Evolutionary conservation across 805 yeast genomes (phyloP).

Genomic region (Brettanomyces anomalus): DNA sequence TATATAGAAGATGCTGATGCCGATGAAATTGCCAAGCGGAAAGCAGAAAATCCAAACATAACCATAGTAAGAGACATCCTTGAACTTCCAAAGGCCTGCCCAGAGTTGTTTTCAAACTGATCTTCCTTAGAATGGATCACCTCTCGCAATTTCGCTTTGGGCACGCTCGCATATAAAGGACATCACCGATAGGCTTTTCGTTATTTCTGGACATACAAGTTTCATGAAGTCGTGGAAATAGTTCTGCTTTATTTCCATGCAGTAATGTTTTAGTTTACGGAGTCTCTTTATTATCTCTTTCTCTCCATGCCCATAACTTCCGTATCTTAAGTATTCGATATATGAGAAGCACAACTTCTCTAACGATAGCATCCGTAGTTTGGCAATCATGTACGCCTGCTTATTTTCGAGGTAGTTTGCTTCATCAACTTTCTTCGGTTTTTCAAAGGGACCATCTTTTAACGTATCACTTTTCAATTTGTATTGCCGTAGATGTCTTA

Average conservation of each 20-base stretch:
- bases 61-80: constrained; percentile 47
- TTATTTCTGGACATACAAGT: constrained; percentile 13
- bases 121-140: background rate
- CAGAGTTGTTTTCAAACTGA: constrained; percentile 39
- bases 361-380: constrained; percentile 12
- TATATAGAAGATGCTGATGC: constrained; percentile 65
- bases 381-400: constrained; percentile 6
- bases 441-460: background rate
- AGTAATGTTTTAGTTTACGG: background rate
- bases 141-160: background rate
- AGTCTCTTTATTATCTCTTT: background rate
- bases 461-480: background rate
- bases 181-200: constrained; percentile 14
- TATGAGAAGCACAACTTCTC: constrained; percentile 13
- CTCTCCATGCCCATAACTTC: constrained; percentile 2
- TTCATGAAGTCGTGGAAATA: constrained; percentile 12
- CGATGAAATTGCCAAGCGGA: constrained; percentile 26
- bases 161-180: constrained; percentile 3
- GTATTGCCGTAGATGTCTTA: background rate
- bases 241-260: constrained; percentile 7
- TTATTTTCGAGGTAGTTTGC: constrained; percentile 1
- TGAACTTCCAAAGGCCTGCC: constrained; percentile 42
- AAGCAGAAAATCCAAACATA: constrained; percentile 33
- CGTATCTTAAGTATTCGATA: background rate
- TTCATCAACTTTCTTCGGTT: background rate